Evolutionary conservation across 805 yeast species (phyloP).

Genomic region (Ogataea pilisensis): DNA sequence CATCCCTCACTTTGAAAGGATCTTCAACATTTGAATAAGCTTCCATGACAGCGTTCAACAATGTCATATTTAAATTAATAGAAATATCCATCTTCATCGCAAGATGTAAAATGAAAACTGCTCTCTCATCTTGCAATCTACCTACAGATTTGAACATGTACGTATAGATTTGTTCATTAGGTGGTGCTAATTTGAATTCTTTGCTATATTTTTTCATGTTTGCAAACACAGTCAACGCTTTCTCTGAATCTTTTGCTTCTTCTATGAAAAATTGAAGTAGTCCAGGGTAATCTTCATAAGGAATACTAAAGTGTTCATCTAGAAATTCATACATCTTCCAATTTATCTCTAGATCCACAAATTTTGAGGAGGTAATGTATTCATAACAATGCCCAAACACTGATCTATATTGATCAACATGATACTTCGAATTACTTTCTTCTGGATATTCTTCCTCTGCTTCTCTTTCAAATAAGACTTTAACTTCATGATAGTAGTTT

Average conservation of each 20-base stretch:
- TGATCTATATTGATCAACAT: conserved; percentile 13
- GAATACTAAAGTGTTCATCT: conserved; percentile 51
- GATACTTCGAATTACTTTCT: conserved; percentile 14
- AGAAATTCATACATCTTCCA: conserved; percentile 57
- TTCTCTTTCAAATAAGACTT: conserved; percentile 40
- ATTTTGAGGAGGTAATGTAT: conserved; percentile 36
- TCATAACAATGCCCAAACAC: conserved; percentile 37
- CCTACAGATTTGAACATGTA: conserved; percentile 62
- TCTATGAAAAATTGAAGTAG: conserved; percentile 54
- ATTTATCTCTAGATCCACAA: conserved; percentile 42
- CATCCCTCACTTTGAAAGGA: conserved; percentile 50
- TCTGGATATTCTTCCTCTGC: conserved; percentile 17
- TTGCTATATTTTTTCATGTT: conserved; percentile 53
- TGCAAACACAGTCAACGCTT: conserved; percentile 59
- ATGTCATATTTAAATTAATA: conserved; percentile 49
- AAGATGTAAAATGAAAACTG: conserved; percentile 60
- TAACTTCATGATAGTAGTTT: conserved; percentile 37
- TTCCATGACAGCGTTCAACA: conserved; percentile 60
- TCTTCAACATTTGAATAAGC: conserved; percentile 60
- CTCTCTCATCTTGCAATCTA: conserved; percentile 53
- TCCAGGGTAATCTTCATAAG: conserved; percentile 56
- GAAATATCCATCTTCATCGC: conserved; percentile 58
- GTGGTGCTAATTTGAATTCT: conserved; percentile 48
- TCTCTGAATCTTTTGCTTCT: conserved; percentile 49
- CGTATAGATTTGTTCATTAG: conserved; percentile 52